Conservation (phyloP, 441 rosid species). For the Breynia disticha region DNA sequence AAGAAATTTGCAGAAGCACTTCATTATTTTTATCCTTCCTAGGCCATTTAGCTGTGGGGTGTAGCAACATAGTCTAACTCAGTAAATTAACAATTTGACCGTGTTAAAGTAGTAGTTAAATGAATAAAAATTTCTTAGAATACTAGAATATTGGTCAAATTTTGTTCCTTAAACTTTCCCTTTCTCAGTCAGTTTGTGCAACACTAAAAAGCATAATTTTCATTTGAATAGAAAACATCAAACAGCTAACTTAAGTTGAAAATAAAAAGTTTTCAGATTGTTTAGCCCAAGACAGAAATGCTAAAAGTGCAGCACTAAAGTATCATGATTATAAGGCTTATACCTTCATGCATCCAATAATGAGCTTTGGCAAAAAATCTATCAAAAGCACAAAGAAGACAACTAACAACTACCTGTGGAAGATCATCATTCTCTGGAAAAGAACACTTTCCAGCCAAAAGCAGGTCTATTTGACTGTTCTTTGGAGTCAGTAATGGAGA, state of each 20-base stretch:
- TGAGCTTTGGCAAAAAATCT: background rate
- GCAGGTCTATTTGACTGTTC: conserved; percentile 76
- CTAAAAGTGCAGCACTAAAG: no score
- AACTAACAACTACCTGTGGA: conserved; percentile 55
- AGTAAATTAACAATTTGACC: background rate
- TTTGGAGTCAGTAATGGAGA: conserved; percentile 91
- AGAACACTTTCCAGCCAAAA: conserved; percentile 74
- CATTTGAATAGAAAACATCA: no score
- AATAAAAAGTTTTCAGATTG: no score
- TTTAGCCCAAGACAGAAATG: no score
- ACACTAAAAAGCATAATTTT: no score
- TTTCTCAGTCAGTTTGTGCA: no score
- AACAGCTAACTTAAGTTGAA: no score
- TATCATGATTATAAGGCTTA: no score
- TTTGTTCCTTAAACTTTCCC: background rate
- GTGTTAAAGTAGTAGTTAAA: background rate
- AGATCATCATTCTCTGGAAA: conserved; percentile 74
- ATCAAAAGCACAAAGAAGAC: background rate
- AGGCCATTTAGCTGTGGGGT: background rate
- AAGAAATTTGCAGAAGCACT: background rate
- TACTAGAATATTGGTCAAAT: background rate
- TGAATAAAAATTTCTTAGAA: background rate
- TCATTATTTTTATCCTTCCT: conserved; percentile 5
- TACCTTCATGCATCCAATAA: background rate
- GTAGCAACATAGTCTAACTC: background rate